A percentile compares a stretch with the other conserved stretches of the same genome.
phyloP scores from a whole-genome alignment of 225 moss, liverwort and hornwort species.

The Straminergon stramineum region DNA sequence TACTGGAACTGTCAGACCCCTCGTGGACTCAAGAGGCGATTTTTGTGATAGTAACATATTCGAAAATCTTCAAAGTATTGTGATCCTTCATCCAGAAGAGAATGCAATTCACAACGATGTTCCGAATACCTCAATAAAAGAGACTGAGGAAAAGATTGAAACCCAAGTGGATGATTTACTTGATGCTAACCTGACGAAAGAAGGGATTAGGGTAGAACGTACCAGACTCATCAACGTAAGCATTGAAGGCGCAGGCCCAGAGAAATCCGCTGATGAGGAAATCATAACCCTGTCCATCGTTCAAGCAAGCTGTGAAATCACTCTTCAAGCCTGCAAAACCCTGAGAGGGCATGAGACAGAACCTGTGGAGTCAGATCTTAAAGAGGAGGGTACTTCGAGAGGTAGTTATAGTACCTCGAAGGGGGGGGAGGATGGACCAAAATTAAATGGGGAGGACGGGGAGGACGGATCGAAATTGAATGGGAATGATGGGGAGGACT shows the following conservation, averaged over 20 bases:
- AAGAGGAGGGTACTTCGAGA: conserved; percentile 24
- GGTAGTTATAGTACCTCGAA: conserved; percentile 14
- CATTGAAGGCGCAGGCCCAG: background rate
- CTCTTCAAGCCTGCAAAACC: background rate
- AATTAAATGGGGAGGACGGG: background rate
- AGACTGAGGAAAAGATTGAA: background rate
- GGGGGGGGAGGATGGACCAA: background rate
- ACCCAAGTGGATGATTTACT: background rate
- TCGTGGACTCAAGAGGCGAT: conserved; percentile 2
- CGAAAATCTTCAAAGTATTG: conserved; percentile 18
- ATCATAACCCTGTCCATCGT: background rate
- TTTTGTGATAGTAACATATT: conserved; percentile 27
- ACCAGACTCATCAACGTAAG: background rate
- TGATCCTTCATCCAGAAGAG: conserved; percentile 20
- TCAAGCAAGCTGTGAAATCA: conserved; percentile 4
- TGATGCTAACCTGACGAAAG: background rate
- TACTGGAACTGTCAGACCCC: background rate
- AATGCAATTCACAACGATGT: conserved; percentile 2
- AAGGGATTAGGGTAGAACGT: background rate
- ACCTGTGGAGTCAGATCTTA: background rate
- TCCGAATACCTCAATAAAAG: background rate
- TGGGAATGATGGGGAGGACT: conserved; percentile 17
- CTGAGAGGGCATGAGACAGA: background rate
- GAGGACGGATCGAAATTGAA: conserved; percentile 4
- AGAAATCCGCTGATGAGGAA: background rate